Base-by-base conservation (phyloP, 805 yeast species). In the Blastobotrys terrestris region DNA sequence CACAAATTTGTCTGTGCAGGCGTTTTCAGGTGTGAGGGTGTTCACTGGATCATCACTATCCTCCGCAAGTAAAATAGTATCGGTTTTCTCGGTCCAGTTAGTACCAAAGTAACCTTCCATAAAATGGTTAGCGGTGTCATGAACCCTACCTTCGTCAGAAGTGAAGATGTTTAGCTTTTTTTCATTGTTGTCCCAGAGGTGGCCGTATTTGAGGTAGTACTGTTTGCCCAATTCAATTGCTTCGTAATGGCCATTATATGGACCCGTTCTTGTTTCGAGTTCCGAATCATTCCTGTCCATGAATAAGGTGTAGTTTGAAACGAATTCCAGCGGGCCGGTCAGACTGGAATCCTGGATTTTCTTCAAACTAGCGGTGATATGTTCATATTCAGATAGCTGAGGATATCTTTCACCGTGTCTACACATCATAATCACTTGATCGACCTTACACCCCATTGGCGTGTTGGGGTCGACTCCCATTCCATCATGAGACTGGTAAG, bases 101-200 rank as follows among this genome's bases (percentile, higher is more conserved):
- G 70, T 71, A 6, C 78, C 77, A 58, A 79, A 71, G 66, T 84
- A 83, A 0, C 87, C 89, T 58, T 77, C 69, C 7, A 83, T 79
- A 62, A 83, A 83, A 60, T 72, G 68, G 21, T 71, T 64, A 6
- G 85, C 78, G 41, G 85, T 77, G 55, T 76, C 79, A 54, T 75
- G 74, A 35, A 80, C 79, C 55, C 89, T 73, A 54, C 76, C 74
- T 45, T 77, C 75, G 47, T 78, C 78, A 11, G 84, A 75, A 3
- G 81, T 64, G 63, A 81, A 84, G 39, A 84, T 15, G 44, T 41
- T n/a, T 26, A 35, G 39, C 14, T 5, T 8, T 16, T 15, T 26
- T 8, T 19, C 20, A 16, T 22, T n/a, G 3, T 11, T 63, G 42
- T 71, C 65, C 63, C 71, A 76, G 46, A 84, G 71, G 48, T 72